Evolutionary conservation across 2,329 filamentous ascomycete genomes (phyloP), one percentile per base, ranked within the genome.

Genomic region (Diplodia mutila): DNA sequence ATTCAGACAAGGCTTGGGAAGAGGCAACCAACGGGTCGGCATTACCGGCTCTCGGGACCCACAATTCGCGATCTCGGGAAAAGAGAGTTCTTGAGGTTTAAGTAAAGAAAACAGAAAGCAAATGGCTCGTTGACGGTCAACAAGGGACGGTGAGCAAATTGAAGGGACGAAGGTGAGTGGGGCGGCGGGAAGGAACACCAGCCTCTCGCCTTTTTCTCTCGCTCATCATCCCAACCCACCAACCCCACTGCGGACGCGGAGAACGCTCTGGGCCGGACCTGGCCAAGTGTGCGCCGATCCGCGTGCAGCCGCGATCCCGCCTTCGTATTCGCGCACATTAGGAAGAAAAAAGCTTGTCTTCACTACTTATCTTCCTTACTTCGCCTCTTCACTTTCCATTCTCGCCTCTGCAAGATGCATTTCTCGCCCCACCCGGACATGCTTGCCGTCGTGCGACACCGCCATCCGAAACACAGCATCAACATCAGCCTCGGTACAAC

Each of bases 291-390:
- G 7, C 14, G 34, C 16, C 39, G 55, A 46, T 48, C 55, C 39
- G 39, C 39, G 39, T 39, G 16, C 25, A 42, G 12, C 55, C n/a
- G 55, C 55, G 25, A 18, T 59, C 54, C 39, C 25, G 37, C 23
- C 23, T 42, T 63, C 59, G 59, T 63, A 37, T 63, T 63, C 59
- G 59, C 59, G 55, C 57, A 37, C 12, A 51, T 42, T 61, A 34
- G 27, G 29, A 18, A 46, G 21, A 16, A 61, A 61, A 63, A 63
- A 63, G 59, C 59, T 63, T 63, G 59, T 63, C 59, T 63, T 51
- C 46, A 63, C 59, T 51, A 63, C 59, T 27, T n/a, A 63, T 63
- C n/a, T 37, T 51, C 46, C 59, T 51, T 63, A 23, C 42, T 29
- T 51, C 46, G 7, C 34, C 25, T 25, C 39, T 48, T 32, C 29